Conservation (phyloP, 1,284 basidiomycete genomes). For the Sutorius eximius region DNA sequence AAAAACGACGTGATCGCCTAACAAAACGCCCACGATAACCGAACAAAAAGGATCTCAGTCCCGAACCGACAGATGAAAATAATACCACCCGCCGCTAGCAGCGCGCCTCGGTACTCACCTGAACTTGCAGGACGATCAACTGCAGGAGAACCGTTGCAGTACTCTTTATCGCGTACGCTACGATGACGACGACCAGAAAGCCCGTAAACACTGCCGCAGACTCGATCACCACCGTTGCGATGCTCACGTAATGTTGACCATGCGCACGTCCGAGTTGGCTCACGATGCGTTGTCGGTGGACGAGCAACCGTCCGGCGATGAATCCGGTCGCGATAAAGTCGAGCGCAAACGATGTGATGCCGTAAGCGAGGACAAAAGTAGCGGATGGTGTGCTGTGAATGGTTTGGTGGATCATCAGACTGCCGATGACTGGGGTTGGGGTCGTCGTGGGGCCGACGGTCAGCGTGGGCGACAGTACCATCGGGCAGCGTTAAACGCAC, state of each 20-base stretch:
- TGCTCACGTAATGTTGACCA: slow-evolving; percentile 7
- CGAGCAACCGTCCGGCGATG: slow-evolving; percentile 14
- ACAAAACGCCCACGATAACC: not conserved
- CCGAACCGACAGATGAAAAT: not conserved
- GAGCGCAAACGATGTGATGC: slow-evolving; percentile 8
- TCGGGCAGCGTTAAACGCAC: slow-evolving; percentile 1
- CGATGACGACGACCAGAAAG: slow-evolving; percentile 10
- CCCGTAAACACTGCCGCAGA: slow-evolving; percentile 16
- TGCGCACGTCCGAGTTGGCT: slow-evolving; percentile 9
- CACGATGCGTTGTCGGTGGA: slow-evolving; percentile 5
- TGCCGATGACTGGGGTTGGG: slow-evolving; percentile 1
- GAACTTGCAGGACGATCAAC: slow-evolving; percentile 7
- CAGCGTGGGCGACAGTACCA: not conserved
- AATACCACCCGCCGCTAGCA: not conserved
- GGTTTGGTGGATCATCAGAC: slow-evolving; percentile 3
- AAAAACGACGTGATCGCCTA: slow-evolving; percentile 13
- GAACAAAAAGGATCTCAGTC: not conserved
- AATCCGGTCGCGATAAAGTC: slow-evolving; percentile 15
- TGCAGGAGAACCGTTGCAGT: slow-evolving; percentile 5
- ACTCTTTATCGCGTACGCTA: slow-evolving; percentile 2
- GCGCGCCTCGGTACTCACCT: slow-evolving; percentile 7
- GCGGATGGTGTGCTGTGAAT: not conserved
- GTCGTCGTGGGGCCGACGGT: not conserved
- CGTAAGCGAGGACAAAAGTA: slow-evolving; percentile 2
- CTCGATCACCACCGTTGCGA: slow-evolving; percentile 8